phyloP scores from a whole-genome alignment of 352 stramenopile species.

The Phytophthora sp. region DNA sequence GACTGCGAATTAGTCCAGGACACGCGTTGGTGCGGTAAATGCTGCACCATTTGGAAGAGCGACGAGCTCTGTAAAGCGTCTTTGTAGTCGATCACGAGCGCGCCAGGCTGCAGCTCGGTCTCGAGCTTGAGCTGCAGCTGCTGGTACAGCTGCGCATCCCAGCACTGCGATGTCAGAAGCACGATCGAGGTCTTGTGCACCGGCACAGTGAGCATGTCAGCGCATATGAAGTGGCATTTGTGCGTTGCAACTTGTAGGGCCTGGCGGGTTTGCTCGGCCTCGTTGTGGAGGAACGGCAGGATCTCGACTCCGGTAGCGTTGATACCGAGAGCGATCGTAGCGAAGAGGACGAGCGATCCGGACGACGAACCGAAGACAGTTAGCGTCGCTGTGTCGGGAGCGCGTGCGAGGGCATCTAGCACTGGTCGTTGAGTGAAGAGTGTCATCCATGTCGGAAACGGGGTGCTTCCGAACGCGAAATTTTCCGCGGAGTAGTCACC shows the following conservation, averaged over 20 bases:
- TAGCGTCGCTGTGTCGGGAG: background rate
- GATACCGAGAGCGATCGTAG: conserved; percentile 35
- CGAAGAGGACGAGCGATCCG: conserved; percentile 61
- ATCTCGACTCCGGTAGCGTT: conserved; percentile 55
- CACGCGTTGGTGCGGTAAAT: conserved; percentile 33
- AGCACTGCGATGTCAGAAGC: conserved; percentile 70
- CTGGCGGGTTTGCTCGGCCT: conserved; percentile 22
- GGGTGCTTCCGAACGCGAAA: conserved; percentile 66
- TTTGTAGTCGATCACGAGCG: conserved; percentile 67
- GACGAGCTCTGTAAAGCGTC: conserved; percentile 26
- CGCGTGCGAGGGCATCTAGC: conserved; percentile 3
- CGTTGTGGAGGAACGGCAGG: conserved; percentile 44
- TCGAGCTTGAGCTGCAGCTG: conserved; percentile 48
- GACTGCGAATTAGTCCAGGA: conserved; percentile 52
- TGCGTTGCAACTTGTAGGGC: conserved; percentile 11
- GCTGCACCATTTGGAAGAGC: conserved; percentile 32
- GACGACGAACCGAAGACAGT: conserved; percentile 65
- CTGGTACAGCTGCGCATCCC: conserved; percentile 46
- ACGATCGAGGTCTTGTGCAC: conserved; percentile 38
- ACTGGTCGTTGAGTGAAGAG: conserved; percentile 33
- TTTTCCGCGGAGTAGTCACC: conserved; percentile 47
- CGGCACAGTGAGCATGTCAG: conserved; percentile 48
- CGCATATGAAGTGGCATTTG: conserved; percentile 37
- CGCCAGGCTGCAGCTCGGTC: conserved; percentile 29
- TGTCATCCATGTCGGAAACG: conserved; percentile 50